Percentiles rank a stretch among this genome's conserved stretches.
phyloP scores from a whole-genome alignment of 2,329 filamentous ascomycete species.

The Alternaria sp. region DNA sequence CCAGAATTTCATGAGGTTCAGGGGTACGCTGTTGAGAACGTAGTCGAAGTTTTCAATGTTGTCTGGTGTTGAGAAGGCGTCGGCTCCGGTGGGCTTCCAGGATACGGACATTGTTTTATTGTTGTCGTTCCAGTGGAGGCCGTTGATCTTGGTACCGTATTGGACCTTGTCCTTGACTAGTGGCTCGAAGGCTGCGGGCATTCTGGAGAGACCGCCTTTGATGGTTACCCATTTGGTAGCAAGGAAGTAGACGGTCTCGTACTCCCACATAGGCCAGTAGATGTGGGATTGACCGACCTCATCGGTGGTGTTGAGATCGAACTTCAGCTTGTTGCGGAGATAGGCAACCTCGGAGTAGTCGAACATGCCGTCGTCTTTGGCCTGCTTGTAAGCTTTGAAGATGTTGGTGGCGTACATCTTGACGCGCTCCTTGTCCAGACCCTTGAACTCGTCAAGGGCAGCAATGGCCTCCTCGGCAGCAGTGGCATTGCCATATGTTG shows the following conservation, averaged over 20 bases:
- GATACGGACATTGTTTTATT: constrained; percentile 63
- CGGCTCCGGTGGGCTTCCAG: constrained; percentile 39
- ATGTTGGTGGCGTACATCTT: constrained; percentile 54
- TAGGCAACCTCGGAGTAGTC: constrained; percentile 70
- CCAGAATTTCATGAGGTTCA: constrained; percentile 68
- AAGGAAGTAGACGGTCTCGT: constrained; percentile 63
- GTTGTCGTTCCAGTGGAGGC: constrained; percentile 60
- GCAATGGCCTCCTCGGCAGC: constrained; percentile 22
- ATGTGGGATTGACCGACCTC: constrained; percentile 39
- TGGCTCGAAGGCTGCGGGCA: constrained; percentile 68
- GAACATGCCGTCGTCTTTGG: constrained; percentile 62
- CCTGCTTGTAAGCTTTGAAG: constrained; percentile 60
- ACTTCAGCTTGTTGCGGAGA: constrained; percentile 51
- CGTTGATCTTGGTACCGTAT: constrained; percentile 64
- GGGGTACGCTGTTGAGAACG: constrained; percentile 67
- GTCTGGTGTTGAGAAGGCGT: constrained; percentile 45
- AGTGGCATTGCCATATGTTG: constrained; percentile 19
- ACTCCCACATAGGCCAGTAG: constrained; percentile 59
- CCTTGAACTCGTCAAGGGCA: constrained; percentile 24
- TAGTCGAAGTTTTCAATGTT: constrained; percentile 65
- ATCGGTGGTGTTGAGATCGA: constrained; percentile 62
- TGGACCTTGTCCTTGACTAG: constrained; percentile 63
- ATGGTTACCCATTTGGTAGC: constrained; percentile 68
- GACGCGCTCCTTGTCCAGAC: constrained; percentile 11
- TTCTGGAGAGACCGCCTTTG: constrained; percentile 63